Evolutionary conservation across 305 asterid genomes (phyloP).

Genomic region (Caryopteris hybrid): DNA sequence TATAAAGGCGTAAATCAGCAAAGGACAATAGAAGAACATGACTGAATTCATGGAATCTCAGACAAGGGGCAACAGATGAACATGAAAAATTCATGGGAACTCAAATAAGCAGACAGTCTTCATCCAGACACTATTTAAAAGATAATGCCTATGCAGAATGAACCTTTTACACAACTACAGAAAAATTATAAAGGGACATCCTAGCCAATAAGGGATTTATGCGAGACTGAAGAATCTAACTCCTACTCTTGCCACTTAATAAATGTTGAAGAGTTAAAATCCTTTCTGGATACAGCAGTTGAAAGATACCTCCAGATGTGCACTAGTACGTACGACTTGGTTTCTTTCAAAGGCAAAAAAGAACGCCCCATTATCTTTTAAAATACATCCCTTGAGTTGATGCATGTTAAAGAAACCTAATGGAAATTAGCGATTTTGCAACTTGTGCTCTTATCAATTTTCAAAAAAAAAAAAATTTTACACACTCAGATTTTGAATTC

Average conservation of each 20-base stretch:
- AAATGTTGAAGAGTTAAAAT: neutral
- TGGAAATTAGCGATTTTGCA: neutral
- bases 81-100: constrained; percentile 7
- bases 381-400: neutral
- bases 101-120: neutral
- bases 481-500: neutral
- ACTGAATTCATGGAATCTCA: no score
- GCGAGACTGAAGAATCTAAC: neutral
- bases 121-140: neutral
- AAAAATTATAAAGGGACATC: neutral
- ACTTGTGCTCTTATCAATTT: neutral
- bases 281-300: neutral
- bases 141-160: neutral
- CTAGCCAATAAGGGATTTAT: neutral
- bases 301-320: neutral
- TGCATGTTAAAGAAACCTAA: neutral
- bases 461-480: no score
- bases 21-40: neutral
- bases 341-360: neutral
- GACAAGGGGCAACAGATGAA: no score
- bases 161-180: neutral
- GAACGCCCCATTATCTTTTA: neutral
- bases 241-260: neutral
- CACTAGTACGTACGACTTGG: neutral
- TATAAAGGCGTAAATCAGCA: constrained; percentile 18